Evolutionary conservation across 2,329 filamentous ascomycete species (phyloP), one percentile per base, ranked within the genome.

Genomic region (Moelleriella libera): DNA sequence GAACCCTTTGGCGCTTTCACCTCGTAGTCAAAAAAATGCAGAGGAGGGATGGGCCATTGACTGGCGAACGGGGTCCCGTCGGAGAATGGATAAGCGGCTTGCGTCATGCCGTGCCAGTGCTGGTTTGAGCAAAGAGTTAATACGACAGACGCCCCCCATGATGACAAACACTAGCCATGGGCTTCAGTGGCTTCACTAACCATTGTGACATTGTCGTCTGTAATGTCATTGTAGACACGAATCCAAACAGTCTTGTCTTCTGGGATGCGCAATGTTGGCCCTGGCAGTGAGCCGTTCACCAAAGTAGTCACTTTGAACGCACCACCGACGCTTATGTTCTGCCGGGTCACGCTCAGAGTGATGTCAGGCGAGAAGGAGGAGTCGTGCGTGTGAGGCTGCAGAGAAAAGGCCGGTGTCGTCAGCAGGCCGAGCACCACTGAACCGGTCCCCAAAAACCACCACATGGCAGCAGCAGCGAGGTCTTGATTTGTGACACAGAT

Each of bases 41-140:
- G 60, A 0, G 78, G 69, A 0, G 76, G 71, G 39, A 84, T 82
- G 0, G 80, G 78, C 80, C 80, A 85, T 53, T 84, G 80, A 14
- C 71, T 71, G 2, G 74, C 78, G 31, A 68, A 60, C 1, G 79
- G 76, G 0, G 76, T 70, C 4, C 81, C 80, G 52, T 84, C 81
- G 1, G 78, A 76, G 60, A 82, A 84, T 0, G 78, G 77, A 74
- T 32, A 72, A 68, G 32, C 71, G 64, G 46, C 46, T 57, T 78
- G 74, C 12, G 70, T 72, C 7, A 85, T 66, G 10, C 81, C 81
- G 60, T 84, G 80, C 80, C 80, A 84, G 56, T 84, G 80, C 74
- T 82, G 21, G 21, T 21, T 21, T 21, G 37, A 37, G 8, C 2
- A 37, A 37, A 37, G 8, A 2, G 4, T 37, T 8, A 9, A 8